phyloP scores from a whole-genome alignment of 2,329 filamentous ascomycete species.

The Hymenoscyphus linearis region DNA sequence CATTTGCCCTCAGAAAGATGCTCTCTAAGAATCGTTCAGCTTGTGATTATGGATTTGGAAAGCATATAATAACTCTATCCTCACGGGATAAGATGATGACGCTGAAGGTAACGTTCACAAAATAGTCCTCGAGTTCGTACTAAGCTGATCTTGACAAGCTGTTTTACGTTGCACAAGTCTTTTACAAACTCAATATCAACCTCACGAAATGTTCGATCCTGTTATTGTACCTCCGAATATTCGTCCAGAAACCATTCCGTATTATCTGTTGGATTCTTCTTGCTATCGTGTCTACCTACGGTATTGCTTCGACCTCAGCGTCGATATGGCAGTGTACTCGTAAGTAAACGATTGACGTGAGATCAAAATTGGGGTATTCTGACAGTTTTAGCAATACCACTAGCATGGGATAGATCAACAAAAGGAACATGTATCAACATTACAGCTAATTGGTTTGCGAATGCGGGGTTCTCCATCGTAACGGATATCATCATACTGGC shows the following conservation, averaged over 20 bases:
- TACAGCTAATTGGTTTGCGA: slow-evolving; percentile 44
- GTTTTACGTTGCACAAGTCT: slow-evolving; percentile 47
- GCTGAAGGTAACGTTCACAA: slow-evolving; percentile 28
- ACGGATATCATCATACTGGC: slow-evolving; percentile 33
- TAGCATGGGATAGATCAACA: slow-evolving; percentile 41
- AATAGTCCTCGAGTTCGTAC: background rate
- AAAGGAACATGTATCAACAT: slow-evolving; percentile 41
- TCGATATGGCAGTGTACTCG: slow-evolving; percentile 47
- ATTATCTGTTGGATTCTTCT: slow-evolving; percentile 39
- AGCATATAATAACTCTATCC: slow-evolving; percentile 36
- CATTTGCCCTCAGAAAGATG: background rate
- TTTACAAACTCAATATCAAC: slow-evolving; percentile 50
- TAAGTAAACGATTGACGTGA: background rate
- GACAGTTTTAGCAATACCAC: slow-evolving; percentile 32
- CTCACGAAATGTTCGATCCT: slow-evolving; percentile 49
- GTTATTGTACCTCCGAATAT: slow-evolving; percentile 50
- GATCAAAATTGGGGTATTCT: background rate
- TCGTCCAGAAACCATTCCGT: slow-evolving; percentile 43
- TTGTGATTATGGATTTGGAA: slow-evolving; percentile 39
- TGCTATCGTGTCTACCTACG: slow-evolving; percentile 41
- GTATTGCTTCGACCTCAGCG: slow-evolving; percentile 39
- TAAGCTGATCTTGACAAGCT: slow-evolving; percentile 31
- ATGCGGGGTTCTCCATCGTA: slow-evolving; percentile 36
- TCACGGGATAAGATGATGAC: slow-evolving; percentile 34
- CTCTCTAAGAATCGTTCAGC: slow-evolving; percentile 27